A percentile compares a stretch with the other conserved stretches of the same genome.
Conservation (phyloP, 225 moss, liverwort and hornwort species). For the Polytrichum commune region DNA sequence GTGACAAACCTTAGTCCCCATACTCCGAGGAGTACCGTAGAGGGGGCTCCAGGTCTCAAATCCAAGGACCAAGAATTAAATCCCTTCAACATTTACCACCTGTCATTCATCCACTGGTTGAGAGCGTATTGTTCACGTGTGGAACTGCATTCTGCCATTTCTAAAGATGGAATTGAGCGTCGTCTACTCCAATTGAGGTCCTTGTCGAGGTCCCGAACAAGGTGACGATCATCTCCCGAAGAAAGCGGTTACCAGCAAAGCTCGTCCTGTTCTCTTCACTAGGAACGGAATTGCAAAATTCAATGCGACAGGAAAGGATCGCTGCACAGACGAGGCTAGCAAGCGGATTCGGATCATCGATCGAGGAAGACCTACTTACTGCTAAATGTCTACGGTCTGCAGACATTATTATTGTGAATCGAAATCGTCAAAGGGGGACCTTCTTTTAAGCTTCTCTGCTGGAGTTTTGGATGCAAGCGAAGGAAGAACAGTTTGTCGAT, state of each 20-base stretch:
- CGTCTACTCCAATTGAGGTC: too few species aligned
- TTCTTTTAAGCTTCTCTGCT: neutral
- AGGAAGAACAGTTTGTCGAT: neutral
- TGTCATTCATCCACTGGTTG: too few species aligned
- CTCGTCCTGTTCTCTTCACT: neutral
- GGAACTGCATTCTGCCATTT: too few species aligned
- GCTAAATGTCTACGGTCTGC: neutral
- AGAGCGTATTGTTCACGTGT: too few species aligned
- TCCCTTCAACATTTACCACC: too few species aligned
- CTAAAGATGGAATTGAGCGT: too few species aligned
- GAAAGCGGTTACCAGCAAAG: slow-evolving; percentile 7
- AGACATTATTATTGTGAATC: neutral
- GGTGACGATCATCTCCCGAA: neutral
- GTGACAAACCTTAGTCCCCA: too few species aligned
- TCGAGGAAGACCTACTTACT: neutral
- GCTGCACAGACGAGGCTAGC: too few species aligned
- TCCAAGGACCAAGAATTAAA: too few species aligned
- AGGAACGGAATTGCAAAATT: neutral
- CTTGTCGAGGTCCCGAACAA: neutral
- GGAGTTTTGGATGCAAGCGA: neutral
- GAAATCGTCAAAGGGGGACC: too few species aligned
- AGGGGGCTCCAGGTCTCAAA: too few species aligned
- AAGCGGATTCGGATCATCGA: neutral
- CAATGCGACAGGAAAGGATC: neutral
- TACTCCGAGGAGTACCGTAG: too few species aligned